phyloP scores from a whole-genome alignment of 805 yeast species.

The Teunomyces gatunensis region DNA sequence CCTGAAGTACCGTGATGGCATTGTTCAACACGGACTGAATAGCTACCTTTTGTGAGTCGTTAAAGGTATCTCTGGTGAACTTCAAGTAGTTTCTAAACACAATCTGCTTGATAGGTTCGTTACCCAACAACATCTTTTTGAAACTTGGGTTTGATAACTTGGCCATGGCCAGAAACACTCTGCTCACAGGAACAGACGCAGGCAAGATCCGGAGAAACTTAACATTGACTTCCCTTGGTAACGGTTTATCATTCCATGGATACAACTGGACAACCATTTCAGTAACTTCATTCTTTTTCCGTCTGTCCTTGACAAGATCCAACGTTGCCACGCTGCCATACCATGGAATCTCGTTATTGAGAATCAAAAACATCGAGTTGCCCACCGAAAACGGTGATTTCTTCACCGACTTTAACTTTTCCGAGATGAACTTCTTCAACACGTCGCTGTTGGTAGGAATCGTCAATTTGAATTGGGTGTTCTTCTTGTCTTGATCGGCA shows the following conservation, averaged over 20 bases:
- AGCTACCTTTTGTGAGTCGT: slow-evolving; percentile 59
- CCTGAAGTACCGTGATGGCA: slow-evolving; percentile 47
- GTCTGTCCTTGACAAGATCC: slow-evolving; percentile 16
- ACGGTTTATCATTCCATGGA: slow-evolving; percentile 54
- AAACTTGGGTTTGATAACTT: slow-evolving; percentile 53
- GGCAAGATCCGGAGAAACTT: slow-evolving; percentile 48
- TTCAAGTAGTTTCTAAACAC: slow-evolving; percentile 54
- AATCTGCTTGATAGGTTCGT: slow-evolving; percentile 53
- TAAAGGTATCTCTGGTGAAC: slow-evolving; percentile 48
- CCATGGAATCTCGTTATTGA: slow-evolving; percentile 55
- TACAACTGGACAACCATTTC: slow-evolving; percentile 52
- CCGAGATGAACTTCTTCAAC: slow-evolving; percentile 49
- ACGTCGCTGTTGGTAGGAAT: slow-evolving; percentile 48
- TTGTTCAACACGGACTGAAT: slow-evolving; percentile 51
- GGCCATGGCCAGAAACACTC: slow-evolving; percentile 67
- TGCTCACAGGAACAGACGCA: slow-evolving; percentile 58
- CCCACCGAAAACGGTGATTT: slow-evolving; percentile 58
- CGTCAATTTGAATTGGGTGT: slow-evolving; percentile 39
- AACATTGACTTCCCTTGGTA: slow-evolving; percentile 46
- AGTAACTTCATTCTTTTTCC: slow-evolving; percentile 15
- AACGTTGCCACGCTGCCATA: slow-evolving; percentile 53
- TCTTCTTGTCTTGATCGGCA: slow-evolving; percentile 41
- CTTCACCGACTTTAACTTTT: slow-evolving; percentile 48
- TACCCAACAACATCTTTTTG: slow-evolving; percentile 52
- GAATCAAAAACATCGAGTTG: slow-evolving; percentile 56